phyloP scores from a whole-genome alignment of 441 rosid genomes.

The Bocquillonia castaneifolia region DNA sequence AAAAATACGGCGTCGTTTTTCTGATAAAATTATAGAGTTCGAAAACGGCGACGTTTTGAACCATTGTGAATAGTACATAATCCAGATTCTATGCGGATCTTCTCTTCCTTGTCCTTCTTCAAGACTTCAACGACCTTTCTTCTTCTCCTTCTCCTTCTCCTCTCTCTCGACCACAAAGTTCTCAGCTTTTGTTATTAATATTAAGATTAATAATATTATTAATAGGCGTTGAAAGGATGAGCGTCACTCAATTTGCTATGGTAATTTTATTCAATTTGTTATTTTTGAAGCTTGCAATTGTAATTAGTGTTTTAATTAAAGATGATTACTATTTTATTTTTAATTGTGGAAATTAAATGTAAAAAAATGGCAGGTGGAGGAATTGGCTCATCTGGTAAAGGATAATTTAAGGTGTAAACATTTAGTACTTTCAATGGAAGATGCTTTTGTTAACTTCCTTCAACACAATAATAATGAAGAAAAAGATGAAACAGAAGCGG shows the following conservation, averaged over 20 bases:
- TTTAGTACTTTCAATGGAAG: conserved; percentile 65
- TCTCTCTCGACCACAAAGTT: background rate
- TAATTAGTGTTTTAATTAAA: too few species aligned
- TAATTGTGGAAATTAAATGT: background rate
- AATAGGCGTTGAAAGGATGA: conserved; percentile 14
- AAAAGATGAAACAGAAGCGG: too few species aligned
- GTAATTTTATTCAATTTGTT: conserved; percentile 11
- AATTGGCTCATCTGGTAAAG: conserved; percentile 58
- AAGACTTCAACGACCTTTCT: background rate
- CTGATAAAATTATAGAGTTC: background rate
- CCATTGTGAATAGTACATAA: too few species aligned
- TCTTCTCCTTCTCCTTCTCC: too few species aligned
- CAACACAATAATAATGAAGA: conserved; percentile 24
- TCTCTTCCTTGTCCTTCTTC: background rate
- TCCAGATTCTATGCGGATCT: background rate
- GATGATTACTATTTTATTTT: too few species aligned
- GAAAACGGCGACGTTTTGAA: background rate
- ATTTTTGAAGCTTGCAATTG: background rate
- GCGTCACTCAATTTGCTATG: conserved; percentile 32
- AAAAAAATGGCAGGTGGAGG: conserved; percentile 44
- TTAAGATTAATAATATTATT: background rate
- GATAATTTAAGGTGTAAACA: conserved; percentile 62
- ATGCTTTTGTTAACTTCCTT: conserved; percentile 49
- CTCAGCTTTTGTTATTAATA: background rate
- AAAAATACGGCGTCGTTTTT: too few species aligned